Conservation (phyloP, 257 asterid species). For the Solanum paucissectum region DNA sequence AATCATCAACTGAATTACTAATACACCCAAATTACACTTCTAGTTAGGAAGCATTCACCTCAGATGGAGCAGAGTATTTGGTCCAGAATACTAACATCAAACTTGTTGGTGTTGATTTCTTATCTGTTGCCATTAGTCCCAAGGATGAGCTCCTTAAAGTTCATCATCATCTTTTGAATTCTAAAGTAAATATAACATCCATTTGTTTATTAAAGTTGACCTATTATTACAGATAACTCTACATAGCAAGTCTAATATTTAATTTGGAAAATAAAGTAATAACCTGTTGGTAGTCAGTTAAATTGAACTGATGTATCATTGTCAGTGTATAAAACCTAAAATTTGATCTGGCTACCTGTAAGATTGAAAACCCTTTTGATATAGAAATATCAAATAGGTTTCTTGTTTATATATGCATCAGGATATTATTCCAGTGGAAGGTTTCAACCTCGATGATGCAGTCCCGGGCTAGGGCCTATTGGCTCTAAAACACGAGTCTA, state of each 20-base stretch:
- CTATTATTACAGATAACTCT: not conserved
- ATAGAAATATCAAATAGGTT: not conserved
- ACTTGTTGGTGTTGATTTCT: slow-evolving; percentile 23
- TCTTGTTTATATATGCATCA: not conserved
- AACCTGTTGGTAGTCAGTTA: too few relatives aligned
- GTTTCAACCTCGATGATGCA: slow-evolving; percentile 11
- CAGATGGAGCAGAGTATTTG: slow-evolving; percentile 21
- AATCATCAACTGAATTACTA: too few relatives aligned
- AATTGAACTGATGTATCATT: too few relatives aligned
- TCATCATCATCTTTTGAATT: not conserved
- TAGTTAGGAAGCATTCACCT: slow-evolving; percentile 3
- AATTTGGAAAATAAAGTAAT: too few relatives aligned
- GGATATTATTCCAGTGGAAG: slow-evolving; percentile 15
- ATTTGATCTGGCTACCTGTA: not conserved
- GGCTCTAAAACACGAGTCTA: too few relatives aligned
- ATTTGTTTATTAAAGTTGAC: not conserved
- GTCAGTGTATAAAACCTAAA: too few relatives aligned
- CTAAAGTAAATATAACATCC: slow-evolving; percentile 3
- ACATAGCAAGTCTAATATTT: too few relatives aligned
- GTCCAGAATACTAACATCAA: slow-evolving; percentile 15
- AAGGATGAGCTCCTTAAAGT: not conserved
- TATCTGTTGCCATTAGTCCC: slow-evolving; percentile 9
- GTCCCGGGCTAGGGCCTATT: not conserved
- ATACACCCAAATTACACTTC: too few relatives aligned
- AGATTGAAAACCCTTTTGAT: not conserved